A percentile compares a stretch with the other conserved stretches of the same genome.
phyloP scores from a whole-genome alignment of 768 basidiomycete species.

The Coprinopsis strossmayeri region DNA sequence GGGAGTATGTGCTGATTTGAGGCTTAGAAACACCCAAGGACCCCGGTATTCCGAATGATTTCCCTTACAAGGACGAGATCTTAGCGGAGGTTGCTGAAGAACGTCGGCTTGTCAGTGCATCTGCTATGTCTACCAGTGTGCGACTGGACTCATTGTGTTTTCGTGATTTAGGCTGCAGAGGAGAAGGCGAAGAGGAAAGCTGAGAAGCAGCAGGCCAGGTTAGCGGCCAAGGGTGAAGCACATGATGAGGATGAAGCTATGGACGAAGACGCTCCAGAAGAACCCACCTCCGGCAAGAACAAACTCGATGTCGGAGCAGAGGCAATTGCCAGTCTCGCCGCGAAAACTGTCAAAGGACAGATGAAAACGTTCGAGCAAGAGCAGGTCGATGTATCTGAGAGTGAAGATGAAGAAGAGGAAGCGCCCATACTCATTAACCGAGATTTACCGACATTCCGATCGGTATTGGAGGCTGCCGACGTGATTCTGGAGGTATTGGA shows the following conservation, averaged over 20 bases:
- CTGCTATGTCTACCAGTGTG: background rate
- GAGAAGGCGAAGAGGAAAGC: slow-evolving; percentile 66
- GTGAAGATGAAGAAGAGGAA: slow-evolving; percentile 43
- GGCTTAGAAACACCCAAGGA: slow-evolving; percentile 72
- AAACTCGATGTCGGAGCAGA: slow-evolving; percentile 46
- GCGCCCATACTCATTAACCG: slow-evolving; percentile 58
- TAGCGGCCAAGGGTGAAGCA: slow-evolving; percentile 22
- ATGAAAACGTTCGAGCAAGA: slow-evolving; percentile 24
- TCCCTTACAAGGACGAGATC: slow-evolving; percentile 92
- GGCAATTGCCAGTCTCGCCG: slow-evolving; percentile 39
- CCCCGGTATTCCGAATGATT: slow-evolving; percentile 88
- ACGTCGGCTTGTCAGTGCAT: slow-evolving; percentile 55
- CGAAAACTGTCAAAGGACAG: slow-evolving; percentile 31
- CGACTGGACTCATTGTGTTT: background rate
- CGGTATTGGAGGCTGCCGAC: slow-evolving; percentile 73
- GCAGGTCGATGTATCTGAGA: slow-evolving; percentile 22
- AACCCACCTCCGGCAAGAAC: slow-evolving; percentile 22
- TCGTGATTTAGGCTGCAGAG: slow-evolving; percentile 55
- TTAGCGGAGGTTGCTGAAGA: slow-evolving; percentile 85
- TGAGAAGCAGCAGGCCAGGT: slow-evolving; percentile 35
- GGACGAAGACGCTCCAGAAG: slow-evolving; percentile 23
- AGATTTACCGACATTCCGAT: slow-evolving; percentile 51
- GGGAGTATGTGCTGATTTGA: background rate
- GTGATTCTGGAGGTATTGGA: slow-evolving; percentile 79
- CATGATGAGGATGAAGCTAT: slow-evolving; percentile 22